Conservation (phyloP, 257 asterid genomes). For the Salvia miltiorrhiza region DNA sequence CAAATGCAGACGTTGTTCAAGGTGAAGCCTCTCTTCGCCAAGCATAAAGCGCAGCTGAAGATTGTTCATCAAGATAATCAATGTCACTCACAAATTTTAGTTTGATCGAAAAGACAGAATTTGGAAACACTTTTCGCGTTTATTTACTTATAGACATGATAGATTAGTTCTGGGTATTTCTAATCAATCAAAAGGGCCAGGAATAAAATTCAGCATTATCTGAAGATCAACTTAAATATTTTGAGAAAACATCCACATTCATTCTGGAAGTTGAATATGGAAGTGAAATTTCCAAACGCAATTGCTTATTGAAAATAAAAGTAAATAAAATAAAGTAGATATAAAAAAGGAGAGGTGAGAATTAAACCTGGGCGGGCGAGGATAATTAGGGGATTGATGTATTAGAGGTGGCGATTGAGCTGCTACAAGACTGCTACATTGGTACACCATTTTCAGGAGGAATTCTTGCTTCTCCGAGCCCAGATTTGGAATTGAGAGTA, state of each 20-base stretch:
- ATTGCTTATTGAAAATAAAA: too few relatives aligned
- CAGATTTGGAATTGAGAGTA: too few relatives aligned
- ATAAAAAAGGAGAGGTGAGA: not conserved
- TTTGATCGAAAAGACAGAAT: not conserved
- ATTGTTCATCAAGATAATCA: not conserved
- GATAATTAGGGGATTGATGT: too few relatives aligned
- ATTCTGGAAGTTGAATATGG: not conserved
- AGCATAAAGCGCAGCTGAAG: too few relatives aligned
- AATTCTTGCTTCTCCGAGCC: not conserved
- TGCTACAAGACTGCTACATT: slow-evolving; percentile 30
- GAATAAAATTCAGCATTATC: not conserved
- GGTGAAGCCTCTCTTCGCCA: too few relatives aligned
- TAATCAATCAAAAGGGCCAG: not conserved
- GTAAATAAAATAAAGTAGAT: not conserved
- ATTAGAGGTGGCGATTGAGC: slow-evolving; percentile 39
- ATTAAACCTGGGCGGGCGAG: slow-evolving; percentile 40
- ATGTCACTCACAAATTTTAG: not conserved
- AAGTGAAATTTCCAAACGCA: not conserved
- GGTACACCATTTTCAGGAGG: slow-evolving; percentile 30
- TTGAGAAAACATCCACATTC: slow-evolving; percentile 7
- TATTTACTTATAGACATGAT: not conserved
- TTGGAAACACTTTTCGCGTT: not conserved
- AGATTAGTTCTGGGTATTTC: not conserved
- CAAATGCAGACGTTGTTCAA: too few relatives aligned
- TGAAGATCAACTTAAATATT: slow-evolving; percentile 5